Conservation (phyloP, 192 early-diverging fungal species). For the Allomyces macrogynus region DNA sequence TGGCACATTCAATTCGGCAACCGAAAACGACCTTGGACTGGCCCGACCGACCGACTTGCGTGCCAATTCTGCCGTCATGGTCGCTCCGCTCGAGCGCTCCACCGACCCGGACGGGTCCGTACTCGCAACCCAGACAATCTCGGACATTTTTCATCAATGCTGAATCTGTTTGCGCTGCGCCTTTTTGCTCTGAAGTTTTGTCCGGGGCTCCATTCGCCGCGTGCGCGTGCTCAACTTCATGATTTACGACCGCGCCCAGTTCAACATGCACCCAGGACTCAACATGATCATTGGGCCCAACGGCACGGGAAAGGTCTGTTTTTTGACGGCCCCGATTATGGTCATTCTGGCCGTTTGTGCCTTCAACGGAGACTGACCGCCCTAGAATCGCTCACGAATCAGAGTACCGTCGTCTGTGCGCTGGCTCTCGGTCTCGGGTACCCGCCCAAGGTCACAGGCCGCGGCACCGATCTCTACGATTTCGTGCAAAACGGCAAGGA, state of each 20-base stretch:
- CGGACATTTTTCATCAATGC: too few species aligned
- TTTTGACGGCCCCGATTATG: too few species aligned
- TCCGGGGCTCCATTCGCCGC: background rate
- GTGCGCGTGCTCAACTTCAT: background rate
- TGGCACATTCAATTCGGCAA: too few species aligned
- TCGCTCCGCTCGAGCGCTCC: background rate
- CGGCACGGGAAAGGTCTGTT: background rate
- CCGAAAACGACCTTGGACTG: too few species aligned
- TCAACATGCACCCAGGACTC: background rate
- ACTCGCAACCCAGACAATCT: too few species aligned
- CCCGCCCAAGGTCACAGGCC: background rate
- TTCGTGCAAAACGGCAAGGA: background rate
- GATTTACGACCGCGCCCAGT: background rate
- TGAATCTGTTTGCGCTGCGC: too few species aligned
- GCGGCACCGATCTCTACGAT: background rate
- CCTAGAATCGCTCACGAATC: too few species aligned
- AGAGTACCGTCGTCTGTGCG: background rate
- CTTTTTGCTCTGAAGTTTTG: background rate
- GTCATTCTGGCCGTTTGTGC: too few species aligned
- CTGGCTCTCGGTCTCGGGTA: background rate
- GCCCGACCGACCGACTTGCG: too few species aligned
- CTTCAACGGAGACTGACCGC: too few species aligned
- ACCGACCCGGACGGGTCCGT: background rate
- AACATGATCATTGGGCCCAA: constrained; percentile 1
- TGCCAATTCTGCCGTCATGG: too few species aligned